These are phyloP conservation scores for Phylloporus sp. DNA, from an alignment of 1,284 basidiomycete genomes.

Conservation along the genomic window DNA sequence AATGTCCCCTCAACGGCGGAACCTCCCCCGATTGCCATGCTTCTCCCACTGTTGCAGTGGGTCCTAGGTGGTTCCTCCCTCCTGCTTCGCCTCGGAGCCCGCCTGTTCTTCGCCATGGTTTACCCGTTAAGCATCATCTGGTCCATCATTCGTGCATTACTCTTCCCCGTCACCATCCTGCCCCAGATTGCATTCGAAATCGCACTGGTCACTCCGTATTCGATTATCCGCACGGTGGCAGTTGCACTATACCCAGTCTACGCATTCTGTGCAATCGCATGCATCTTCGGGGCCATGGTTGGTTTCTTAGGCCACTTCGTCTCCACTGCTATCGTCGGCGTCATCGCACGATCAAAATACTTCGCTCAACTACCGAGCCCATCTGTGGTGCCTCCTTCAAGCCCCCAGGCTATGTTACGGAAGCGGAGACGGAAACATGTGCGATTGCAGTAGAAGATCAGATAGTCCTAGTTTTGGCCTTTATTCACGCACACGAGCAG, in stretches of 20 bases:
- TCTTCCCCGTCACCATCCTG: constrained; percentile 54
- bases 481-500: no score
- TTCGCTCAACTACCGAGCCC: constrained; percentile 14
- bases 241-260: constrained; percentile 63
- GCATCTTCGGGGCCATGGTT: constrained; percentile 54
- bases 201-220: constrained; percentile 52
- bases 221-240: constrained; percentile 41
- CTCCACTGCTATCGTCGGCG: constrained; percentile 18
- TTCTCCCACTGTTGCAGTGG: constrained; percentile 28
- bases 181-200: constrained; percentile 46
- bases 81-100: constrained; percentile 18
- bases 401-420: constrained; percentile 22
- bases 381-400: constrained; percentile 2
- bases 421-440: constrained; percentile 31
- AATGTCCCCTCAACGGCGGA: no score
- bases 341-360: constrained; percentile 18
- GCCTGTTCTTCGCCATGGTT: constrained; percentile 27
- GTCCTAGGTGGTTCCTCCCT: constrained; percentile 13
- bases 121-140: constrained; percentile 40
- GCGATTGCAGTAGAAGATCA: constrained; percentile 24
- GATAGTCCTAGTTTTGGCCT: neutral
- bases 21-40: constrained; percentile 29
- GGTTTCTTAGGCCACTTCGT: constrained; percentile 50
- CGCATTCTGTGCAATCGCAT: constrained; percentile 60
- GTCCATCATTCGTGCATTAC: constrained; percentile 47